Evolutionary conservation across 2,329 filamentous ascomycete species (phyloP), one percentile per base, ranked within the genome.

Genomic region (Phoma sp.): DNA sequence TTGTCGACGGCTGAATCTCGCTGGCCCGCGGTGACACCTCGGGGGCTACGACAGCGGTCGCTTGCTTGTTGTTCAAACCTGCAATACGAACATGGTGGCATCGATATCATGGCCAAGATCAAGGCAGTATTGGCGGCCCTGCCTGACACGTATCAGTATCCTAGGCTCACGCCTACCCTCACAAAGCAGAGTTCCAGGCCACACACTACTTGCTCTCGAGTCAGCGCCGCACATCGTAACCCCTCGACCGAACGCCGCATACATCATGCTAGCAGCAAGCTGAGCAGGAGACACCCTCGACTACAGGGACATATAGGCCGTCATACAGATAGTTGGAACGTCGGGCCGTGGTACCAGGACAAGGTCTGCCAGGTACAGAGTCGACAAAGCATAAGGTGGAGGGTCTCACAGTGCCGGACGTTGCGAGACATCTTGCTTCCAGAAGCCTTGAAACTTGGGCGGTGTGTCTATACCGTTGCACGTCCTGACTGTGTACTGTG

Each of bases 1-100:
- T 32, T 43, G 43, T 46, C 17, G 25, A 31, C 37, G 37, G 43
- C 29, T 40, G 43, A 13, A 31, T 10, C 13, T 37, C 25, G 29
- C 32, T 43, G 36, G 7, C 32, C 32, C 36, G 32, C 24, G 43
- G 43, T 53, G 37, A 19, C 19, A 46, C 24, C 31, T 53, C 50
- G 41, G 49, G 27, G 22, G 19, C 8, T 31, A 32, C 17, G 24
- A 43, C 12, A 25, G 7, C 27, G 41, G 31, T 19, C 21, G 12
- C 31, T 47, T 24, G 21, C 31, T 10, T 17, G 7, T 15, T 31
- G 2, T 5, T 5, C 2, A 24, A 17, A 17, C 43, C 21, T 41
- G 41, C 31, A 22, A 38, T n/a, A 22, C 22, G n/a, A 37, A 27
- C 24, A 22, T 46, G 29, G 27, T 36, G 35, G 29, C 9, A 29